phyloP scores from a whole-genome alignment of 805 yeast genomes.

The Candida parachauliodes region DNA sequence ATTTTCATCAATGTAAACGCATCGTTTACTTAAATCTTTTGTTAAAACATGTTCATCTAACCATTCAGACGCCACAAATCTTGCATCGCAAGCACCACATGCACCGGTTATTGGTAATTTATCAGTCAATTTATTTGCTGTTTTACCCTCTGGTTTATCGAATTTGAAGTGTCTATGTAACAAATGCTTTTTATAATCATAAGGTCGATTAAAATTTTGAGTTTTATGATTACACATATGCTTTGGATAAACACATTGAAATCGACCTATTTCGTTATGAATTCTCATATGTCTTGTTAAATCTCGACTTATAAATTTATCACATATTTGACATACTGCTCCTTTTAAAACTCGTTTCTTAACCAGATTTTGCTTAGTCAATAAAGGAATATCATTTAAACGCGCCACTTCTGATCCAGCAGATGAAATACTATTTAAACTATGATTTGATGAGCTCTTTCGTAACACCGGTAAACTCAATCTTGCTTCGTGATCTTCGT shows the following conservation, averaged over 20 bases:
- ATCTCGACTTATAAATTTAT: conserved; percentile 39
- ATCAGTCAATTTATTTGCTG: conserved; percentile 38
- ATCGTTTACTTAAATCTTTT: conserved; percentile 17
- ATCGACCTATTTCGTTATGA: conserved; percentile 41
- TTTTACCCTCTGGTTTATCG: conserved; percentile 38
- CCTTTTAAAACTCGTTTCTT: conserved; percentile 34
- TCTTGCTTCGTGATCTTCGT: conserved; percentile 6
- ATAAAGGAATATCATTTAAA: not conserved
- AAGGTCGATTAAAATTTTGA: conserved; percentile 42
- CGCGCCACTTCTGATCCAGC: conserved; percentile 8
- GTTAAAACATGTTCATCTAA: conserved; percentile 49
- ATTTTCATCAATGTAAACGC: conserved; percentile 16
- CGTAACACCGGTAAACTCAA: conserved; percentile 12
- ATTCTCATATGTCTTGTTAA: conserved; percentile 40
- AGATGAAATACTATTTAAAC: conserved; percentile 15
- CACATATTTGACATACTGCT: conserved; percentile 36
- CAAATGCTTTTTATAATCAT: conserved; percentile 43
- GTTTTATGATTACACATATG: conserved; percentile 39
- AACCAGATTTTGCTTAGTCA: not conserved
- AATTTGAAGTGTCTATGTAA: conserved; percentile 40
- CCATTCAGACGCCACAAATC: conserved; percentile 53
- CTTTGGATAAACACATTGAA: conserved; percentile 40
- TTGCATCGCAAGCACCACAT: conserved; percentile 46
- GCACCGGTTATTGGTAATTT: conserved; percentile 35
- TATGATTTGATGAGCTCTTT: conserved; percentile 14